These are phyloP conservation scores for Linum usitatissimum DNA, from an alignment of 345 rosid genomes.

Conservation along the genomic window DNA sequence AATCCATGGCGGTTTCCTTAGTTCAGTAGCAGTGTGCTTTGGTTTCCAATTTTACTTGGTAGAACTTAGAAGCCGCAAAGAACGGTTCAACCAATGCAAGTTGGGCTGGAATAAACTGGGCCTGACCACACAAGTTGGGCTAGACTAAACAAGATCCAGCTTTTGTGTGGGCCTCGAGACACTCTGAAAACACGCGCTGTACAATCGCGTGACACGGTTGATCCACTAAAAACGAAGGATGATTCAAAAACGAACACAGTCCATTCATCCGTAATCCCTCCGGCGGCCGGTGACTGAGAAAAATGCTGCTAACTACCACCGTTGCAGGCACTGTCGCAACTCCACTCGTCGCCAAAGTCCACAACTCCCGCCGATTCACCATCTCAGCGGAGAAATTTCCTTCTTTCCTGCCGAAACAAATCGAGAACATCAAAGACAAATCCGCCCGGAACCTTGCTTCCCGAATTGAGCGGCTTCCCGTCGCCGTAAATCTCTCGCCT, in stretches of 20 bases:
- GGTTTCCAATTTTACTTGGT: background rate
- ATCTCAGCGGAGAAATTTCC: constrained; percentile 29
- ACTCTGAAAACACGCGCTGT: too few species aligned
- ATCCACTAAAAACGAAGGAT: too few species aligned
- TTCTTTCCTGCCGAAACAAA: constrained; percentile 50
- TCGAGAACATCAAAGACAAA: constrained; percentile 38
- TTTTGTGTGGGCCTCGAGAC: too few species aligned
- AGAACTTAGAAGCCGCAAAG: background rate
- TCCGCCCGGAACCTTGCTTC: constrained; percentile 52
- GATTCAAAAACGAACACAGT: too few species aligned
- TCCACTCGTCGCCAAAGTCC: constrained; percentile 1
- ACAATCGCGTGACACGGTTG: too few species aligned
- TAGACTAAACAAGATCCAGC: too few species aligned
- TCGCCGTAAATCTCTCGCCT: constrained; percentile 13
- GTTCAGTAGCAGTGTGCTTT: background rate
- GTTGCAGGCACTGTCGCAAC: background rate
- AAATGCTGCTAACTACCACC: constrained; percentile 1
- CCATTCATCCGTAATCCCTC: too few species aligned
- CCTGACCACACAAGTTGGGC: too few species aligned
- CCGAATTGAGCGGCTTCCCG: constrained; percentile 54
- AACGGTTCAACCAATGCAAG: too few species aligned
- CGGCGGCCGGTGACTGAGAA: too few species aligned
- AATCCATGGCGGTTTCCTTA: background rate
- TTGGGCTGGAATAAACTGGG: too few species aligned
- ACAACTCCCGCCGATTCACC: constrained; percentile 12